A percentile compares a stretch with the other conserved stretches of the same genome.
These are phyloP conservation scores for Termitomyces heimii DNA, from an alignment of 768 basidiomycete species.

Conservation along the genomic window DNA sequence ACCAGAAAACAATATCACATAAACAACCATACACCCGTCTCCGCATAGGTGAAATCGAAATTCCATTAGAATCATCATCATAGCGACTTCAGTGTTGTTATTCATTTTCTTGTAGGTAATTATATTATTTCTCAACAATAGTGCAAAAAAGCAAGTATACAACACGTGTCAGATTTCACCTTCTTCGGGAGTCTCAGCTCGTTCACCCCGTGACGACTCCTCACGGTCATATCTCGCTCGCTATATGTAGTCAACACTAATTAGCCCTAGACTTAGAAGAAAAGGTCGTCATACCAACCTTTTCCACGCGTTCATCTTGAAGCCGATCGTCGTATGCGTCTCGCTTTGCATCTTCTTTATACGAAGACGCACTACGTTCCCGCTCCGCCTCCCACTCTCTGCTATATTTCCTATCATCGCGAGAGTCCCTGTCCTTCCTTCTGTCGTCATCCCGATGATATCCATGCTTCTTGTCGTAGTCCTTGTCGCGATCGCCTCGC, in stretches of 20 bases:
- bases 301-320: constrained; percentile 57
- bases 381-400: constrained; percentile 39
- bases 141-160: neutral
- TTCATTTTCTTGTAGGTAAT: constrained; percentile 5
- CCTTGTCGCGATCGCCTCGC: constrained; percentile 31
- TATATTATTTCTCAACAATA: constrained; percentile 6
- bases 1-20: constrained; percentile 88
- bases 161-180: constrained; percentile 63
- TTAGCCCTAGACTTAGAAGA: constrained; percentile 5
- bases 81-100: constrained; percentile 3
- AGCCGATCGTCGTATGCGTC: constrained; percentile 41
- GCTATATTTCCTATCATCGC: constrained; percentile 29
- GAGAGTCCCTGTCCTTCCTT: constrained; percentile 44
- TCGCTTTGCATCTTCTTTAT: constrained; percentile 45
- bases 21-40: constrained; percentile 97
- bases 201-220: constrained; percentile 32
- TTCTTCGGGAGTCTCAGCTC: constrained; percentile 82
- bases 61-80: constrained; percentile 21
- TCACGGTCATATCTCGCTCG: constrained; percentile 49
- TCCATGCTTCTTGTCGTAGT: constrained; percentile 33
- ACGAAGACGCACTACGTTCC: constrained; percentile 28
- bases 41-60: constrained; percentile 77
- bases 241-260: constrained; percentile 29
- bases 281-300: constrained; percentile 36
- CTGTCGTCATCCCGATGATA: constrained; percentile 51